Base-by-base conservation (phyloP, 305 asterid species). In the Fraxinus platypoda region DNA sequence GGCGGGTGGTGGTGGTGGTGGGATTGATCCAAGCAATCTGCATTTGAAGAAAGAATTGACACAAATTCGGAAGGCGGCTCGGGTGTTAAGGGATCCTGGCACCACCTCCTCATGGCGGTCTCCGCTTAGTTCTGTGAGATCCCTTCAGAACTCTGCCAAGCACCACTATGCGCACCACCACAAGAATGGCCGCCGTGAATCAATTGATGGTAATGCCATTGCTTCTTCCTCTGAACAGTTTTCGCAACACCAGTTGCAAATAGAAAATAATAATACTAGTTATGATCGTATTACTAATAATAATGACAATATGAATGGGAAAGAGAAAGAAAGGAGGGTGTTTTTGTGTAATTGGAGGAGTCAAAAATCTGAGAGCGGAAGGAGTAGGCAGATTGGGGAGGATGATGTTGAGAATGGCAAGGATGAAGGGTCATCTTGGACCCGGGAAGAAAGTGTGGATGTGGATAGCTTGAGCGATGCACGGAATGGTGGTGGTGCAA, bases 1-100 rank as follows among this genome's bases (percentile, higher is more conserved):
- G 78, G 82, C 46, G 85, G 43, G 43, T 35, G 38, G 9, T 37
- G 84, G 89, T 21, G 94, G 89, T 21, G 94, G 88, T 71, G 90
- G 87, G 38, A 87, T 91, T 90, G 98, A 93, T 87, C 97, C 97
- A 28, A 91, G 98, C 87, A 90, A 92, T 85, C 88, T 96, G 87
- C 98, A 94, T 90, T 89, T 96, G 93, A 94, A 93, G 92, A 94
- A 93, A 85, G 98, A 97, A 84, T 76, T 94, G 72, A 93, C 96
- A 11, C 98, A 89, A 81, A 93, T 94, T 81, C 90, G 94, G 43
- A 96, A 96, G 88, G 98, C 97, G 13, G 95, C 98, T 76, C 85
- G 94, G 37, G 96, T 83, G 77, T 85, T 94, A 6, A 89, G 94
- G 81, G 99, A 97, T 87, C 99, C 99, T 52, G 98, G 98, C 12